phyloP scores from a whole-genome alignment of 164 flowering plant genomes.

The Dillenia turbinata region DNA sequence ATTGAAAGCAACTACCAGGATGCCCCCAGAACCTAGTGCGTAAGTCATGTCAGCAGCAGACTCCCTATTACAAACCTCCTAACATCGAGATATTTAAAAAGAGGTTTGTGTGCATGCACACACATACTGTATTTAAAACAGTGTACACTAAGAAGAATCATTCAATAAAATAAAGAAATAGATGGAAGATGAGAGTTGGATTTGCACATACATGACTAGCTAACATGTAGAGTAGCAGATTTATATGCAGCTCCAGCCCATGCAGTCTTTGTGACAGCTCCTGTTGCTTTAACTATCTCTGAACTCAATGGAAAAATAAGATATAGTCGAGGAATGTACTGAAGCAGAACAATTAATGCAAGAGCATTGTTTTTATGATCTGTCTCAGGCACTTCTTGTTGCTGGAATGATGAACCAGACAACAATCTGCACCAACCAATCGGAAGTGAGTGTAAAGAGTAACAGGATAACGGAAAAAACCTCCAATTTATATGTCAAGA shows the following conservation, averaged over 20 bases:
- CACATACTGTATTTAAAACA: too few relatives aligned
- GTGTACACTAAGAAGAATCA: too few relatives aligned
- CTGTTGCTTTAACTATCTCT: constrained; percentile 87
- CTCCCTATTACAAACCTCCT: too few relatives aligned
- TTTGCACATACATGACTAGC: constrained; percentile 86
- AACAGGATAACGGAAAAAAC: too few relatives aligned
- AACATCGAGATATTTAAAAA: not conserved
- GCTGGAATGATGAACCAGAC: constrained; percentile 89
- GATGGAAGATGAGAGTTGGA: too few relatives aligned
- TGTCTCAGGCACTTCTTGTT: constrained; percentile 39
- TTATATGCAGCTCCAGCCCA: constrained; percentile 99
- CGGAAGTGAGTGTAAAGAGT: not conserved
- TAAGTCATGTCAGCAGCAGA: not conserved
- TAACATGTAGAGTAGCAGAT: constrained; percentile 83
- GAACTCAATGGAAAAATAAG: constrained; percentile 87
- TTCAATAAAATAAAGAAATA: too few relatives aligned
- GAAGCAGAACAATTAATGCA: constrained; percentile 79
- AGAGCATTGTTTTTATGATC: constrained; percentile 77
- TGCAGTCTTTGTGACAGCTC: constrained; percentile 89
- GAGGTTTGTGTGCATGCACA: not conserved
- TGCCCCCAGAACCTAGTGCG: constrained; percentile 78
- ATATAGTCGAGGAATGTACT: constrained; percentile 83
- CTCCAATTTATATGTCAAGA: too few relatives aligned
- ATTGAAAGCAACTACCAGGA: constrained; percentile 84
- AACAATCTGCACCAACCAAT: constrained; percentile 54